Evolutionary conservation across 768 basidiomycete species (phyloP), one percentile per base, ranked within the genome.

Genomic region (Xerocomus potaroensis): DNA sequence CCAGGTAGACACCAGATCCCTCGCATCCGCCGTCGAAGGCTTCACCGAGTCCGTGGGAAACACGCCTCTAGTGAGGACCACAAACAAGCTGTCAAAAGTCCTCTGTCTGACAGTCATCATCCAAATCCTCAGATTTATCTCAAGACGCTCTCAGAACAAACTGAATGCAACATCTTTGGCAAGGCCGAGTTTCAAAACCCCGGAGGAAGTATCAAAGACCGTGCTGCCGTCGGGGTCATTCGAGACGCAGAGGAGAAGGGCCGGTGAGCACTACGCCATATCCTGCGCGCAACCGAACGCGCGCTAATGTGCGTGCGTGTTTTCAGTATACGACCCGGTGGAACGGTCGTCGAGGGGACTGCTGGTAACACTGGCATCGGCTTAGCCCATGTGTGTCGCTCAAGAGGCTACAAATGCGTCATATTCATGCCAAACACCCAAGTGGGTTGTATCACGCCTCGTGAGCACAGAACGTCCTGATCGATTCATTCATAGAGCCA

Each of bases 101-200:
- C 39, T 48, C 40, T 46, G 21, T 48, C 40, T 46, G 21, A 65
- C 33, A 5, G 21, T 8, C 29, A 18, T 8, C 29, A 18, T n/a
- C 16, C 21, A 18, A 16, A 27, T 16, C 3, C 62, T 15, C 21
- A 96, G 92, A 93, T 97, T 49, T 80, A 83, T 53, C 75, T 97
- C 43, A 83, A 89, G 65, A 68, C 69, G 12, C 74, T 96, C 8
- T 96, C 91, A 9, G 81, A 91, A 55, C 80, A 79, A 62, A 90
- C 83, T 1, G 93, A 92, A 14, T 82, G 80, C 45, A 79, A 79
- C 43, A 91, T 97, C 50, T 83, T 84, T 39, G 94, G 89, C n/a
- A 97, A 99, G 65, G 91, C 96, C 16, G 96, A 99, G 69, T 94
- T 96, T 62, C 93, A 96, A 71, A 97, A 97, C 60, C 96, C 96